Conservation (phyloP, 23 red algal genomes). For the Agarophyton chilense region DNA sequence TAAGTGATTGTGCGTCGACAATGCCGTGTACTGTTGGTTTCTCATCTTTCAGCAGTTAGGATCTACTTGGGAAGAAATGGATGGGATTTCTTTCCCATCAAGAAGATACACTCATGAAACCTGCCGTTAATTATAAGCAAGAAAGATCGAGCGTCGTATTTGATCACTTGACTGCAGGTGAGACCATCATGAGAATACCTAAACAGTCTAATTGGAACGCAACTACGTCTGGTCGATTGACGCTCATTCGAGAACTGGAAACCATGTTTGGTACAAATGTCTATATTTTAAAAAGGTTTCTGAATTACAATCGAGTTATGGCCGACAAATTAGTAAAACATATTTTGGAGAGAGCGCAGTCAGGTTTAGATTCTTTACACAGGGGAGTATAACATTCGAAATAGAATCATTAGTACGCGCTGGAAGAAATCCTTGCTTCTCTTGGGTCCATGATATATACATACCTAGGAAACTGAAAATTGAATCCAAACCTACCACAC, state of each 20-base stretch:
- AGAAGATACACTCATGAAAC: too few species aligned
- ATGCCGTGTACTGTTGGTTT: slow-evolving; percentile 22
- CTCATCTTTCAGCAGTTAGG: background rate
- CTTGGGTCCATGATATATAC: background rate
- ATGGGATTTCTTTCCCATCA: background rate
- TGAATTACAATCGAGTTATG: background rate
- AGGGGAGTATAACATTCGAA: background rate
- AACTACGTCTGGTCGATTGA: background rate
- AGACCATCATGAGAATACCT: too few species aligned
- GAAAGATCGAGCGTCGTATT: background rate
- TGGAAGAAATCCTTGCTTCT: background rate
- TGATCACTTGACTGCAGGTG: too few species aligned
- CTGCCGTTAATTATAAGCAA: too few species aligned
- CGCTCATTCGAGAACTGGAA: background rate
- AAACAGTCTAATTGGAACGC: too few species aligned
- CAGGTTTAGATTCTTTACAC: background rate
- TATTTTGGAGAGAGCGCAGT: background rate
- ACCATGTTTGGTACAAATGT: background rate
- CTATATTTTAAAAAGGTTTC: background rate
- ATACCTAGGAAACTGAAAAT: background rate
- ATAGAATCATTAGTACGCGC: background rate
- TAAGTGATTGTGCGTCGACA: slow-evolving; percentile 19
- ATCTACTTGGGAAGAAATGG: slow-evolving; percentile 1
- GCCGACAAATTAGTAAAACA: background rate
- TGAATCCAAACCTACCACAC: background rate